phyloP scores from a whole-genome alignment of 1,284 basidiomycete species.

The Cryptococcus sp. region DNA sequence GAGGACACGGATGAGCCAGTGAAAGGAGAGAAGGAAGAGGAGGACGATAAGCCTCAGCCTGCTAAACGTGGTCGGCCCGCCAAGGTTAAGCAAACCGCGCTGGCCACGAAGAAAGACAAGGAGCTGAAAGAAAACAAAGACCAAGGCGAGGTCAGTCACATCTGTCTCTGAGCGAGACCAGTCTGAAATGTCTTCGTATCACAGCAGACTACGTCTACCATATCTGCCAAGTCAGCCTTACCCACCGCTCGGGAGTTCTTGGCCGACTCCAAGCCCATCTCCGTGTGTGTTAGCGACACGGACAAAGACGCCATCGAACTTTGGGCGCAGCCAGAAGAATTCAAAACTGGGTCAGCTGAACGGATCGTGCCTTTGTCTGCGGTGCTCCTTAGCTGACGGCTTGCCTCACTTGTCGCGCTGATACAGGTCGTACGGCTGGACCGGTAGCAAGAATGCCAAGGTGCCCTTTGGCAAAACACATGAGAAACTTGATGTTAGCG shows the following conservation, averaged over 20 bases:
- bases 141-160: not conserved
- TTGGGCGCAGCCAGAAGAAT: constrained; percentile 9
- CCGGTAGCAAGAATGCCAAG: constrained; percentile 14
- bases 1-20: not conserved
- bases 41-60: not conserved
- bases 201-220: not conserved
- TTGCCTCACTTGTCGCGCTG: too few relatives aligned
- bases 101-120: not conserved
- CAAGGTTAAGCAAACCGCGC: not conserved
- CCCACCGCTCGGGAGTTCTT: constrained; percentile 2
- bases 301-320: constrained; percentile 4
- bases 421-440: constrained; percentile 26
- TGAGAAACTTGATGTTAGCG: constrained; percentile 17
- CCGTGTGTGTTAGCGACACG: constrained; percentile 9
- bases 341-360: constrained; percentile 21
- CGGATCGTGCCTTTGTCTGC: not conserved
- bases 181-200: too few relatives aligned
- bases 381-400: not conserved
- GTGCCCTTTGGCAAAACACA: constrained; percentile 1
- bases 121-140: not conserved
- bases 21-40: not conserved
- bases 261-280: not conserved
- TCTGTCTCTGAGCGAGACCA: too few relatives aligned
- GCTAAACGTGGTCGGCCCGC: not conserved
- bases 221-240: not conserved